phyloP scores from a whole-genome alignment of 179 eudicot genomes.

The Drosera spatulata region DNA sequence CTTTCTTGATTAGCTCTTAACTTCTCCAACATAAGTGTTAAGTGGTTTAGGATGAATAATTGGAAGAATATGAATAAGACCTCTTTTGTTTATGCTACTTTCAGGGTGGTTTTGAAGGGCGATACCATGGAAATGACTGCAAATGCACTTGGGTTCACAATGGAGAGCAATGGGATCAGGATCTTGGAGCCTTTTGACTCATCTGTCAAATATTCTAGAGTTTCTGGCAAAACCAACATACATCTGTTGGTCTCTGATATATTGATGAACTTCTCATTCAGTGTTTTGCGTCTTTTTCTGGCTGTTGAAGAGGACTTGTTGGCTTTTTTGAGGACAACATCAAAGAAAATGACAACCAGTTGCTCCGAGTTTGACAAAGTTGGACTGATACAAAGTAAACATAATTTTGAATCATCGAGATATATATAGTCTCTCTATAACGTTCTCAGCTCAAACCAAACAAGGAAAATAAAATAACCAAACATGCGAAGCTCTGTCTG shows the following conservation, averaged over 20 bases:
- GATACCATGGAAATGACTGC: conserved; percentile 78
- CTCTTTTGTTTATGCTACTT: conserved; percentile 12
- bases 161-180: conserved; percentile 96
- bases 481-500: no score
- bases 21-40: neutral
- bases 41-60: neutral
- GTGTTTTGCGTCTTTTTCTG: conserved; percentile 81
- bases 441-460: no score
- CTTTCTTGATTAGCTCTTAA: neutral
- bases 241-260: conserved; percentile 72
- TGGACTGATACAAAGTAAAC: conserved; percentile 70
- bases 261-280: conserved; percentile 95
- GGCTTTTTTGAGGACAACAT: conserved; percentile 66
- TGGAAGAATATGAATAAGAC: neutral
- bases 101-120: conserved; percentile 82
- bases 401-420: neutral
- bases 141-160: conserved; percentile 75
- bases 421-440: neutral
- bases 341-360: conserved; percentile 69
- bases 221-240: conserved; percentile 74
- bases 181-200: conserved; percentile 98
- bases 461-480: no score
- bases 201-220: conserved; percentile 58
- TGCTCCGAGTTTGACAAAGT: conserved; percentile 97
- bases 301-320: conserved; percentile 94